phyloP scores from a whole-genome alignment of 345 rosid genomes.

The Syzygium jambos region DNA sequence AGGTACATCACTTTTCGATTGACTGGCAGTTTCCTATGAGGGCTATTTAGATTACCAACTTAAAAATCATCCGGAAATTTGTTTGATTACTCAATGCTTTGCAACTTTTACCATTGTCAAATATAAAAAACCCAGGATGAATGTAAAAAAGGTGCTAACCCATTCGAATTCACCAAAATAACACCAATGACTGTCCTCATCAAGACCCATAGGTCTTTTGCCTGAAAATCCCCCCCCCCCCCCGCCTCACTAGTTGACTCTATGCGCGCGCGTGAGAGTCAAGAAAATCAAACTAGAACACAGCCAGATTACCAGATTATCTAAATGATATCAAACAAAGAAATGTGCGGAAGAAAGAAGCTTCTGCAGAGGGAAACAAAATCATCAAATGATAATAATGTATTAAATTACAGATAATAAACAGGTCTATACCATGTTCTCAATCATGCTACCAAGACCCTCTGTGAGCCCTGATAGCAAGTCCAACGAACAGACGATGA shows the following conservation, averaged over 20 bases:
- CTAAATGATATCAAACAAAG: background rate
- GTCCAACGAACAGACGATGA: slow-evolving; percentile 86
- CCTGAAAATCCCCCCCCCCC: background rate
- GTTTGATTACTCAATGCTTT: background rate
- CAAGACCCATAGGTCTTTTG: background rate
- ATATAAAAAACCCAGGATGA: background rate
- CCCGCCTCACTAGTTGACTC: background rate
- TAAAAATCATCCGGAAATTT: background rate
- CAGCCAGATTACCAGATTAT: background rate
- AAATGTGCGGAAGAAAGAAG: background rate
- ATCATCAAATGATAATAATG: background rate
- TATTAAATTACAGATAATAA: background rate
- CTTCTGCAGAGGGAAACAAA: background rate
- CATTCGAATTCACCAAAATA: background rate
- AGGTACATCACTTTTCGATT: background rate
- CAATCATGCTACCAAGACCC: slow-evolving; percentile 88
- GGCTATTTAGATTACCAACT: background rate
- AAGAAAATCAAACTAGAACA: background rate
- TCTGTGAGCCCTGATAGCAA: slow-evolving; percentile 93
- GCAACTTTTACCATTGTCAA: background rate
- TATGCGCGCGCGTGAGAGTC: background rate
- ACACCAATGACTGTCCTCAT: background rate
- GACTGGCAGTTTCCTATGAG: background rate
- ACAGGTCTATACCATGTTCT: slow-evolving; percentile 61
- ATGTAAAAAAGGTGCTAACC: background rate